Evolutionary conservation across 306 rosid genomes (phyloP).

Genomic region (Fragaria iinumae): DNA sequence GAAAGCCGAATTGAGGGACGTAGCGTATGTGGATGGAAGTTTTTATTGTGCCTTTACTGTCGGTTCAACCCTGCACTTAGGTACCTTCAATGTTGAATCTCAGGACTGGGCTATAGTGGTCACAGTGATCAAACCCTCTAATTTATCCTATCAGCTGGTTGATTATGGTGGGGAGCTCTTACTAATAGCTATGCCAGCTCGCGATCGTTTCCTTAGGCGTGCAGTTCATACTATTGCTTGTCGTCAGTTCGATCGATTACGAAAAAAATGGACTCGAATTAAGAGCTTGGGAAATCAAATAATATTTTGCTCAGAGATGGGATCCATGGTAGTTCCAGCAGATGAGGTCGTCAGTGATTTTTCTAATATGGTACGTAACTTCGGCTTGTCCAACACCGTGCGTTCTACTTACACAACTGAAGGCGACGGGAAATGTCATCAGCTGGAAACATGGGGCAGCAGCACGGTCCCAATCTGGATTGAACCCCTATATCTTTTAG

Average conservation of each 20-base stretch:
- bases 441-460: too few relatives aligned
- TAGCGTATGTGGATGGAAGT: not conserved
- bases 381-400: too few relatives aligned
- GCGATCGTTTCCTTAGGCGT: too few relatives aligned
- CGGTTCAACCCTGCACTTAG: not conserved
- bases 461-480: too few relatives aligned
- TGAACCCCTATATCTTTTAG: too few relatives aligned
- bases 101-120: not conserved
- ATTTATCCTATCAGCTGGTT: not conserved
- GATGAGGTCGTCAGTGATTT: too few relatives aligned
- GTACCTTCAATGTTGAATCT: not conserved
- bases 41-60: not conserved
- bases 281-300: not conserved
- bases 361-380: too few relatives aligned
- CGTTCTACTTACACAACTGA: too few relatives aligned
- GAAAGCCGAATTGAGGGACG: not conserved
- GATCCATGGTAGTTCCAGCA: too few relatives aligned
- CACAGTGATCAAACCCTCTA: too few relatives aligned
- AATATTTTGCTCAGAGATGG: not conserved
- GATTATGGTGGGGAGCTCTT: not conserved
- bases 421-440: too few relatives aligned
- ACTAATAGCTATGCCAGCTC: not conserved
- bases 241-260: not conserved
- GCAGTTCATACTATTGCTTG: not conserved
- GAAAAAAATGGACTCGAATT: not conserved